Conservation (phyloP, 371 early-diverging fungal species). For the Dinochytrium kinnereticum region DNA sequence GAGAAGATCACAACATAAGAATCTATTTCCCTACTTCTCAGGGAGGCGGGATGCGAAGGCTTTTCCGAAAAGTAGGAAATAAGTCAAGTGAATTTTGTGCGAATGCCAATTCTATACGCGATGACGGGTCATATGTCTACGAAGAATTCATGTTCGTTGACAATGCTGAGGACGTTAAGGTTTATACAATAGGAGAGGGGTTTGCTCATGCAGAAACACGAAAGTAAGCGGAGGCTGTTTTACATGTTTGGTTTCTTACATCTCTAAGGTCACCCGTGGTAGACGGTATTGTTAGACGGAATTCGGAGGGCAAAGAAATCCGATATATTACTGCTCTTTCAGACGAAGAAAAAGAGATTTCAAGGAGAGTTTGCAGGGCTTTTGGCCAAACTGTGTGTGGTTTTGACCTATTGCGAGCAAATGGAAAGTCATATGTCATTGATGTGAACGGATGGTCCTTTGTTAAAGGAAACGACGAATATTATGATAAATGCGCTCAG, state of each 20-base stretch:
- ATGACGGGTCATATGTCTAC: conserved; percentile 90
- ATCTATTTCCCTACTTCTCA: conserved; percentile 87
- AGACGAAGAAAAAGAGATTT: conserved; percentile 82
- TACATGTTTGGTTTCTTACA: conserved; percentile 18
- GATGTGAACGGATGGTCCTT: conserved; percentile 99
- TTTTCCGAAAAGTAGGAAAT: conserved; percentile 97
- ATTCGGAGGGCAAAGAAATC: conserved; percentile 97
- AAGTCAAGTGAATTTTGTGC: conserved; percentile 93
- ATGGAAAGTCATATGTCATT: conserved; percentile 90
- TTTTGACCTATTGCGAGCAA: conserved; percentile 87
- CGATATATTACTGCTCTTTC: conserved; percentile 86
- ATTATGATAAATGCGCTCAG: conserved; percentile 87
- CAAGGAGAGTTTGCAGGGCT: conserved; percentile 75
- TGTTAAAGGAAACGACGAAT: conserved; percentile 95
- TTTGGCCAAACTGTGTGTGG: conserved; percentile 97
- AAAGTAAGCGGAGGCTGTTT: conserved; percentile 69
- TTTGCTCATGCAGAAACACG: conserved; percentile 97
- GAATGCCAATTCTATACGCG: conserved; percentile 66
- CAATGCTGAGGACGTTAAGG: conserved; percentile 96
- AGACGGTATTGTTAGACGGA: conserved; percentile 95
- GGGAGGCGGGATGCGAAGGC: conserved; percentile 88
- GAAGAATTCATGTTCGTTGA: conserved; percentile 95
- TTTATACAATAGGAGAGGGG: conserved; percentile 91
- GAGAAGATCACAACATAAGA: conserved; percentile 97
- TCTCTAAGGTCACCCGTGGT: conserved; percentile 88